Evolutionary conservation across 176 grass and related monocot genomes (phyloP).

Genomic region (Oryza glumipatula): DNA sequence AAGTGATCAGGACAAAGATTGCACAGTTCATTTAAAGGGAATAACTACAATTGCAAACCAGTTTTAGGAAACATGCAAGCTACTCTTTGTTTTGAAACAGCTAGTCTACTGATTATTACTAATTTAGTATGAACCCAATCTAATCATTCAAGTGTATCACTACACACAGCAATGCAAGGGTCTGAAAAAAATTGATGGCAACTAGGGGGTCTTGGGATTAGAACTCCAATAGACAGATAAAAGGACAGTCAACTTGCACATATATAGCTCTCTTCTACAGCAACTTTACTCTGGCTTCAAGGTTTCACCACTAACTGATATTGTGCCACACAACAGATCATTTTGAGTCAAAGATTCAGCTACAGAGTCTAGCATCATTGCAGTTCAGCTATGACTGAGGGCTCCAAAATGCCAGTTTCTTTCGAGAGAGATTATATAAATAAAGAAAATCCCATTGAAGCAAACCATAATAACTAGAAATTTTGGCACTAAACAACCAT

Average conservation of each 20-base stretch:
- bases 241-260: neutral
- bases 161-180: constrained; percentile 3
- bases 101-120: neutral
- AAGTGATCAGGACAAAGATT: constrained; percentile 2
- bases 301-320: neutral
- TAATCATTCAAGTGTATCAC: neutral
- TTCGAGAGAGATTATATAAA: neutral
- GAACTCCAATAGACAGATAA: neutral
- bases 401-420: constrained; percentile 2
- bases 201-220: neutral
- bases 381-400: neutral
- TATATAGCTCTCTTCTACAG: neutral
- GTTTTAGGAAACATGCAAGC: neutral
- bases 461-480: neutral
- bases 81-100: neutral
- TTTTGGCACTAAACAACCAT: neutral
- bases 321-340: neutral
- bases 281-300: neutral
- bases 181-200: neutral
- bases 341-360: neutral
- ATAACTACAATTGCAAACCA: neutral
- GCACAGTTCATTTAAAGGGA: neutral
- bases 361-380: neutral
- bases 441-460: neutral
- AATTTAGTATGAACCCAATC: neutral